A percentile compares a stretch with the other conserved stretches of the same genome.
Conservation (phyloP, 805 yeast species). For the Candida ipomoeae region DNA sequence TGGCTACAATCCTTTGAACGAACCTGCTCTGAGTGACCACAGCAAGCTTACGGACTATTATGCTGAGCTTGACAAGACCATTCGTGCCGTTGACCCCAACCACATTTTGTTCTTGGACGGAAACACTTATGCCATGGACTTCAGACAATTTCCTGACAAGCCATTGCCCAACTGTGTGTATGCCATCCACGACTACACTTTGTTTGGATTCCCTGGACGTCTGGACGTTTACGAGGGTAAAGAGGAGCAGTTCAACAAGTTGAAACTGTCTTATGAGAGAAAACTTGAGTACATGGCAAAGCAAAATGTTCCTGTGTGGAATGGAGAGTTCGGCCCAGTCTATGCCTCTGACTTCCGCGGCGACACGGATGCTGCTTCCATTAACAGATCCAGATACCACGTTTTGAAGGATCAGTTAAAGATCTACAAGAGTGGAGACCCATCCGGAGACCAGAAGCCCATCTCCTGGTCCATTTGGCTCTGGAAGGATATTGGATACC, state of each 20-base stretch:
- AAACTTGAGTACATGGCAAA: constrained; percentile 41
- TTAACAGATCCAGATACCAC: constrained; percentile 37
- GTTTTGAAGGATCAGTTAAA: constrained; percentile 45
- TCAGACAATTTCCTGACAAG: constrained; percentile 41
- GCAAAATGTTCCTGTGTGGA: constrained; percentile 47
- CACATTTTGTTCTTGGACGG: constrained; percentile 49
- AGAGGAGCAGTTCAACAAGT: constrained; percentile 30
- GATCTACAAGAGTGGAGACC: constrained; percentile 43
- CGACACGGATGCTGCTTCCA: constrained; percentile 33
- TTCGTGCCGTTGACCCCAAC: constrained; percentile 44
- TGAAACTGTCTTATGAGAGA: constrained; percentile 37
- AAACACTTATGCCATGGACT: constrained; percentile 50
- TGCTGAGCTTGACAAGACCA: constrained; percentile 31
- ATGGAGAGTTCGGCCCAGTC: constrained; percentile 53
- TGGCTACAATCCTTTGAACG: constrained; percentile 53
- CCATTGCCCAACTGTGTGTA: constrained; percentile 44
- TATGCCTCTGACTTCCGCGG: constrained; percentile 43
- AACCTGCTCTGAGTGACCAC: constrained; percentile 47
- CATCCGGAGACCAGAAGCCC: constrained; percentile 43
- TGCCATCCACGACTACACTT: constrained; percentile 46
- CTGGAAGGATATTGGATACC: constrained; percentile 51
- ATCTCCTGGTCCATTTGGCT: constrained; percentile 52
- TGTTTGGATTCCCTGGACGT: constrained; percentile 43
- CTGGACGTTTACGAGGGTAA: constrained; percentile 32
- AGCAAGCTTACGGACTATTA: constrained; percentile 39